Conservation (phyloP, 305 asterid species). For the Fraxinus greggii region DNA sequence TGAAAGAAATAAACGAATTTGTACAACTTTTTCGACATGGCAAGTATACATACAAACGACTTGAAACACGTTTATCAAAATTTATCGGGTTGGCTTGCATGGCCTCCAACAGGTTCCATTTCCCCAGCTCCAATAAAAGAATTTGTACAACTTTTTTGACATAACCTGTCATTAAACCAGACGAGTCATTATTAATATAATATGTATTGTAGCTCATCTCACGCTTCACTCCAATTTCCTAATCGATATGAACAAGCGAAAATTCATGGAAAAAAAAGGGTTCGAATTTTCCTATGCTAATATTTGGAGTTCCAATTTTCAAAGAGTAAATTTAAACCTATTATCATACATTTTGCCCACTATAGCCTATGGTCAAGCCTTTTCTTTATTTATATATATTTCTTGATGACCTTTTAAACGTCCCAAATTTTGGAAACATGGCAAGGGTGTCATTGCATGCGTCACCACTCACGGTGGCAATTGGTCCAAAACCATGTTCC, state of each 20-base stretch:
- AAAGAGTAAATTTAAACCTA: not conserved
- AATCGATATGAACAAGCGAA: not conserved
- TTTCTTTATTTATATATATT: not conserved
- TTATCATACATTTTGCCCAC: not conserved
- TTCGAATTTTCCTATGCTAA: not conserved
- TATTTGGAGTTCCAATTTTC: not conserved
- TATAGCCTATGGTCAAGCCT: not conserved
- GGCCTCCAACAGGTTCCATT: not conserved
- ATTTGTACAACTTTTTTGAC: too few relatives aligned
- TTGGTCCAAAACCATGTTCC: constrained; percentile 24
- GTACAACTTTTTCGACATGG: not conserved
- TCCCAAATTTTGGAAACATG: not conserved
- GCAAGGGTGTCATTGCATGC: not conserved
- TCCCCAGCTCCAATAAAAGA: not conserved
- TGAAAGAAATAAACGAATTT: not conserved
- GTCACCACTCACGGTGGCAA: not conserved
- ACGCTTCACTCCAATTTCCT: not conserved
- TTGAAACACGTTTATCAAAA: too few relatives aligned
- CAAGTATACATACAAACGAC: too few relatives aligned
- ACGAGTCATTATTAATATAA: not conserved
- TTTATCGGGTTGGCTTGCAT: not conserved
- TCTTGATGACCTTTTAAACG: not conserved
- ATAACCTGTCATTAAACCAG: not conserved
- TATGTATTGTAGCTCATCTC: too few relatives aligned
- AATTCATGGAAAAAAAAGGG: not conserved